Percentiles rank a stretch among this genome's conserved stretches.
Conservation (phyloP, 2,329 filamentous ascomycete species). For the Stagonosporopsis tanaceti region DNA sequence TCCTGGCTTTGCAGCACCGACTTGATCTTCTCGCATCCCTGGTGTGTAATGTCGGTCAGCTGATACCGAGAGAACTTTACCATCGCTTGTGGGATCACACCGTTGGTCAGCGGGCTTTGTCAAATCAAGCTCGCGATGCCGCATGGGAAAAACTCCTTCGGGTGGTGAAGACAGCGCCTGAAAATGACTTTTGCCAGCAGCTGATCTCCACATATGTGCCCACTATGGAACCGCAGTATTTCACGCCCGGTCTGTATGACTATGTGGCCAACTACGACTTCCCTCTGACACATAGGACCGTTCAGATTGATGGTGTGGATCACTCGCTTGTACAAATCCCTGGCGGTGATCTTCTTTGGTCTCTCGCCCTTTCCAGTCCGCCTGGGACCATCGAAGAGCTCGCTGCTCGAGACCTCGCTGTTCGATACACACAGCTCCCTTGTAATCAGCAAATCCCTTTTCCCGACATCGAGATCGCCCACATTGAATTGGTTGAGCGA, state of each 20-base stretch:
- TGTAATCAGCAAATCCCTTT: constrained; percentile 51
- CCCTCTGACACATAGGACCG: constrained; percentile 24
- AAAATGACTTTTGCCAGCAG: constrained; percentile 42
- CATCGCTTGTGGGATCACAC: constrained; percentile 75
- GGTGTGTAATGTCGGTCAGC: constrained; percentile 67
- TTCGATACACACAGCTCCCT: constrained; percentile 70
- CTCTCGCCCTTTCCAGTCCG: constrained; percentile 75
- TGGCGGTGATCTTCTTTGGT: constrained; percentile 79
- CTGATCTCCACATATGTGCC: constrained; percentile 63
- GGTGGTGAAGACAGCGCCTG: constrained; percentile 26
- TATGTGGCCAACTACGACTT: constrained; percentile 63
- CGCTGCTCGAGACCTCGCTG: constrained; percentile 75
- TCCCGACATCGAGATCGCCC: constrained; percentile 63
- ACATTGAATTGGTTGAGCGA: constrained; percentile 74
- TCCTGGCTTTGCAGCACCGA: constrained; percentile 41
- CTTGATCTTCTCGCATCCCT: constrained; percentile 67
- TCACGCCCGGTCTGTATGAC: constrained; percentile 68
- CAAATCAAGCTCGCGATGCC: constrained; percentile 66
- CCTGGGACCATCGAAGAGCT: constrained; percentile 69
- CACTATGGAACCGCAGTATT: constrained; percentile 63
- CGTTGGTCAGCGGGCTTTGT: constrained; percentile 70
- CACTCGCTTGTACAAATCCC: constrained; percentile 58
- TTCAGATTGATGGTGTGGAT: constrained; percentile 29
- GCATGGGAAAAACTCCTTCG: constrained; percentile 66
- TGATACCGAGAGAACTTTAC: constrained; percentile 69